Evolutionary conservation across 495 filamentous ascomycete genomes (phyloP).

Genomic region (Penicilliopsis zonata): DNA sequence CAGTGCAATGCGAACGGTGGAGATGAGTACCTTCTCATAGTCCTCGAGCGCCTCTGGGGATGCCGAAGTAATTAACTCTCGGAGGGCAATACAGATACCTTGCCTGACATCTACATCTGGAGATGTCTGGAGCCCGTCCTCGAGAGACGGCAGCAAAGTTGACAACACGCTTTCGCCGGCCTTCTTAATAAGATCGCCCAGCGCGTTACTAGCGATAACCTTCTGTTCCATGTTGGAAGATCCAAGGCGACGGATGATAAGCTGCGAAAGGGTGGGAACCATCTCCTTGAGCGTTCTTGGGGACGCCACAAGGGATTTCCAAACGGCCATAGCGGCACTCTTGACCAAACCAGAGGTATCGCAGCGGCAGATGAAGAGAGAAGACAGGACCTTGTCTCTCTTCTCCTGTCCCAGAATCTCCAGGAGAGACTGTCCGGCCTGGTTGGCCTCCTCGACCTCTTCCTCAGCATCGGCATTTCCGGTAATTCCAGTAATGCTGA

Average conservation of each 20-base stretch:
- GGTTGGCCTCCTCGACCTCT: constrained; percentile 63
- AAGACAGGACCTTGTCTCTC: constrained; percentile 87
- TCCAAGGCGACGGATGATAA: constrained; percentile 87
- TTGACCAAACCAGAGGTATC: constrained; percentile 92
- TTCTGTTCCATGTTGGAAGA: constrained; percentile 98
- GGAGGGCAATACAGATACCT: constrained; percentile 92
- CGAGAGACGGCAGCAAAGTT: constrained; percentile 78
- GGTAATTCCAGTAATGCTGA: constrained; percentile 93
- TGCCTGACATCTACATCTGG: constrained; percentile 90
- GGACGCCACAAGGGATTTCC: constrained; percentile 92
- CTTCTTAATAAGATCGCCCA: constrained; percentile 93
- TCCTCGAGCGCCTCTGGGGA: constrained; percentile 83
- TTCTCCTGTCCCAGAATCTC: constrained; percentile 93
- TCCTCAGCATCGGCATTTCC: constrained; percentile 72
- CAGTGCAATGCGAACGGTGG: constrained; percentile 83
- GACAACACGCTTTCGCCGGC: constrained; percentile 87
- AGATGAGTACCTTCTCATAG: constrained; percentile 88
- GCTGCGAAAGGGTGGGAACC: constrained; percentile 82
- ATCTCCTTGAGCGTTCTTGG: constrained; percentile 90
- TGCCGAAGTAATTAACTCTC: constrained; percentile 86
- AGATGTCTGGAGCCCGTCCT: constrained; percentile 80
- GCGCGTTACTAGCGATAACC: constrained; percentile 90
- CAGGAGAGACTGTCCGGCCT: constrained; percentile 80
- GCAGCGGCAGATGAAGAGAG: constrained; percentile 92
- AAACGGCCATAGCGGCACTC: constrained; percentile 80